phyloP scores from a whole-genome alignment of 2,329 filamentous ascomycete genomes.

The Claviceps quebecensis region DNA sequence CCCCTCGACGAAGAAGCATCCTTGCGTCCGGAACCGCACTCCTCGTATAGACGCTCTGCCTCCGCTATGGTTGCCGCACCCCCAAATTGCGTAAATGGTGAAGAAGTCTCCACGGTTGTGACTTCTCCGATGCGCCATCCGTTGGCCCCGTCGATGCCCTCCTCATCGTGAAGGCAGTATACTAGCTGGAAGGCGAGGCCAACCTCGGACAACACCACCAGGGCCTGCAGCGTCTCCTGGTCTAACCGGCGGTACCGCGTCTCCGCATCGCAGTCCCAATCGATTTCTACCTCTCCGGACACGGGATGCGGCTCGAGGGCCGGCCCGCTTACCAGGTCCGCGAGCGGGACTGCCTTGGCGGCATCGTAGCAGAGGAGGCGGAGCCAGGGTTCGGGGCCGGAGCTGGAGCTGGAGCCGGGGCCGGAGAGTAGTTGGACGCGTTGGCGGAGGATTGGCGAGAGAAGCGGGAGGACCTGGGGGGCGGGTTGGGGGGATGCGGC shows the following conservation, averaged over 20 bases:
- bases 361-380: constrained; percentile 56
- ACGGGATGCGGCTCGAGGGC: constrained; percentile 66
- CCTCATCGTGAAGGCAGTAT: constrained; percentile 53
- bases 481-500: constrained; percentile 44
- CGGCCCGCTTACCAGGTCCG: constrained; percentile 46
- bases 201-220: constrained; percentile 47
- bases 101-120: constrained; percentile 40
- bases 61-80: constrained; percentile 38
- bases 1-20: constrained; percentile 6
- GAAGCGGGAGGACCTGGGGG: constrained; percentile 40
- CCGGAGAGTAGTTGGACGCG: constrained; percentile 49
- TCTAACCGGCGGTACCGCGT: constrained; percentile 56
- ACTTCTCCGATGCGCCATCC: constrained; percentile 65
- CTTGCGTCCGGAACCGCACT: constrained; percentile 11
- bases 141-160: constrained; percentile 38
- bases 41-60: constrained; percentile 43
- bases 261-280: constrained; percentile 50
- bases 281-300: constrained; percentile 65
- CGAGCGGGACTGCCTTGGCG: constrained; percentile 40
- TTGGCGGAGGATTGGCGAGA: constrained; percentile 53
- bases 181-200: constrained; percentile 51
- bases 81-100: constrained; percentile 40
- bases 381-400: constrained; percentile 52
- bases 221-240: constrained; percentile 57
- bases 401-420: constrained; percentile 14